Evolutionary conservation across 169 alveolate species (phyloP).

Genomic region (Pseudocohnilembus persalinus): DNA sequence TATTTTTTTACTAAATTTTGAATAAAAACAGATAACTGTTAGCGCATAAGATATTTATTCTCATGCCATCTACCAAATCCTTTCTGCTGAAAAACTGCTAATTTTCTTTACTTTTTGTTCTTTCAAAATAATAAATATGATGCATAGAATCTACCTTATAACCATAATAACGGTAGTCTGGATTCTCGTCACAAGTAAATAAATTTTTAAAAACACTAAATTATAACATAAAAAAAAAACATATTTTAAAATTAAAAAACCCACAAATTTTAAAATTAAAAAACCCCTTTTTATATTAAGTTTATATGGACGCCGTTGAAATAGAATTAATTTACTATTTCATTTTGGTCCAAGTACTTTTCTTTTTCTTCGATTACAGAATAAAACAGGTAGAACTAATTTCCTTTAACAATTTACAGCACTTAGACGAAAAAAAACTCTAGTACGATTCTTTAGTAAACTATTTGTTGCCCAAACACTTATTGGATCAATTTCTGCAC

Average conservation of each 20-base stretch:
- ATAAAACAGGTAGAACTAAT: neutral
- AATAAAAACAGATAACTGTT: too few species aligned
- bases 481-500: constrained; percentile 22
- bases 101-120: neutral
- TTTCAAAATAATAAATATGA: neutral
- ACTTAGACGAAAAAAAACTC: constrained; percentile 14
- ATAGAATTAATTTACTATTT: neutral
- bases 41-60: neutral
- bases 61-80: neutral
- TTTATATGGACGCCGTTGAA: neutral
- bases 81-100: neutral
- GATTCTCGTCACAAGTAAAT: neutral
- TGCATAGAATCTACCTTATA: neutral
- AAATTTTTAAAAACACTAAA: neutral
- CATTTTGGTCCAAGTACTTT: neutral
- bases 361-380: neutral
- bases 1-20: neutral
- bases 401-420: neutral
- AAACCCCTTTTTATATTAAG: neutral
- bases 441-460: constrained; percentile 27
- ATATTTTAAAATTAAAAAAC: too few species aligned
- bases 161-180: neutral
- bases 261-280: too few species aligned
- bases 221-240: neutral
- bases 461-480: constrained; percentile 36